Conservation (phyloP, 495 filamentous ascomycete genomes). For the Hypoxylon cercidicola region DNA sequence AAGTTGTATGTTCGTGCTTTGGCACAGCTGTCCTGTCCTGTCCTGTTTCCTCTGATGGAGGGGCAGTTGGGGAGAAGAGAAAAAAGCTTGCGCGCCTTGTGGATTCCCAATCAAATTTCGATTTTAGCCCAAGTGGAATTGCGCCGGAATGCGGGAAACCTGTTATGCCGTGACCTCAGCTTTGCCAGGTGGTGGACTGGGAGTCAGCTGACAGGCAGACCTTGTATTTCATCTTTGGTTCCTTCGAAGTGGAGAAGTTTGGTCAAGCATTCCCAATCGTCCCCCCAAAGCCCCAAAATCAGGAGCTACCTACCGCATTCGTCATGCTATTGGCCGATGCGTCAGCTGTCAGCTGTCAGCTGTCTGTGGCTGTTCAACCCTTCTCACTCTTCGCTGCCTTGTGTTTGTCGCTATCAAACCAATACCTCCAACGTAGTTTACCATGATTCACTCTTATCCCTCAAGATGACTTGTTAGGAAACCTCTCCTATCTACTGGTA, state of each 20-base stretch:
- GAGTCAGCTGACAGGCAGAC: conserved; percentile 1
- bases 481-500: conserved; percentile 11
- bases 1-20: conserved; percentile 31
- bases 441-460: not conserved
- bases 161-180: conserved; percentile 20
- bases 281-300: not conserved
- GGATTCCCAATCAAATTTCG: conserved; percentile 38
- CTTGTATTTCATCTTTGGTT: conserved; percentile 8
- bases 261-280: conserved; percentile 19
- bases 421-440: conserved; percentile 7
- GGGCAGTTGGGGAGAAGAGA: conserved; percentile 29
- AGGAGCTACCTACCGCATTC: conserved; percentile 23
- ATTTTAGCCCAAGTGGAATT: conserved; percentile 19
- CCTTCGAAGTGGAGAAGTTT: conserved; percentile 19
- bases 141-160: conserved; percentile 31
- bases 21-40: conserved; percentile 38
- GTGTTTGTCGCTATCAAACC: conserved; percentile 20
- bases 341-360: conserved; percentile 34
- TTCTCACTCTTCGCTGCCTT: conserved; percentile 9
- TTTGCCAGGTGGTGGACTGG: not conserved
- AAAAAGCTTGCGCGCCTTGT: conserved; percentile 37
- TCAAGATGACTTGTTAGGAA: conserved; percentile 19
- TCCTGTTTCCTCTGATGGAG: conserved; percentile 28
- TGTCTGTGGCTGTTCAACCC: conserved; percentile 32
- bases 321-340: conserved; percentile 30